Conservation (phyloP, 2,329 filamentous ascomycete species). For the Pseudopyrenochaeta lycopersici region DNA sequence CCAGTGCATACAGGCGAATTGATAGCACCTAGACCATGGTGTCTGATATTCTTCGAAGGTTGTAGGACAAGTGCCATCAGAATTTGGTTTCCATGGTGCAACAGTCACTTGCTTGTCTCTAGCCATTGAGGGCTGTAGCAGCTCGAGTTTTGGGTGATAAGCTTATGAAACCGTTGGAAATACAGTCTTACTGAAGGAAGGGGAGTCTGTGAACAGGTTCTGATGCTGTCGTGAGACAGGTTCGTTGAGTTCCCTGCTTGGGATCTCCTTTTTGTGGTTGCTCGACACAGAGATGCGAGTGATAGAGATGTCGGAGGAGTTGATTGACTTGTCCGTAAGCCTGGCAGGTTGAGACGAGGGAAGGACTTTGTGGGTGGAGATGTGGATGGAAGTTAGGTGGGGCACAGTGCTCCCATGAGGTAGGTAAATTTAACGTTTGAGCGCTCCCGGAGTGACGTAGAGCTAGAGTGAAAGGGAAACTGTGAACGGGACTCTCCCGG, state of each 20-base stretch:
- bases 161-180: background rate
- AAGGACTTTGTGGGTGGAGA: background rate
- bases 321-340: background rate
- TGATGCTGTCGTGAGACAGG: background rate
- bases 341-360: background rate
- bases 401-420: background rate
- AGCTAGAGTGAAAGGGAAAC: background rate
- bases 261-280: background rate
- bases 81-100: background rate
- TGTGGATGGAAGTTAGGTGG: too few relatives aligned
- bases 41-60: background rate
- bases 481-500: background rate
- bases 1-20: slow-evolving; percentile 19
- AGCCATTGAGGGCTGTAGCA: background rate
- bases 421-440: background rate
- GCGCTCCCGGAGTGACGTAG: background rate
- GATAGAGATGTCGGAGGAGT: background rate
- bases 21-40: background rate
- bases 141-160: background rate
- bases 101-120: background rate
- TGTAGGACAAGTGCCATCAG: background rate
- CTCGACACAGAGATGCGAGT: background rate
- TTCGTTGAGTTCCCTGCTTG: background rate
- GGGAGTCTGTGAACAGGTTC: too few relatives aligned
- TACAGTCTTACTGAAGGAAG: background rate